Percentiles rank a stretch among this genome's conserved stretches.
These are phyloP conservation scores for Nitzschia putrida DNA, from an alignment of 108 stramenopile species.

Conservation along the genomic window DNA sequence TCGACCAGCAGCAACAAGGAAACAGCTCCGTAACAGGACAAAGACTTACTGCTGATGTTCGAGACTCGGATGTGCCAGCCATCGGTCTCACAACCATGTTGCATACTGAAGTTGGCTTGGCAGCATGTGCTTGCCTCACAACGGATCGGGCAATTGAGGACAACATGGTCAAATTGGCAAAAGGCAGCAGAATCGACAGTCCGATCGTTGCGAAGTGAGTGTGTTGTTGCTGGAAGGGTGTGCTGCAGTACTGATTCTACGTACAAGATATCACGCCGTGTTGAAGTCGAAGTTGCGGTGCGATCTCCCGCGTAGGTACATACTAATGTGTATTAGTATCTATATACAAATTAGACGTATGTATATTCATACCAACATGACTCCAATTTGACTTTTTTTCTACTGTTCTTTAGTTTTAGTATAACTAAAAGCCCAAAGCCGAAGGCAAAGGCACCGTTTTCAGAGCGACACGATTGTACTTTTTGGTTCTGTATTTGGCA, in stretches of 20 bases:
- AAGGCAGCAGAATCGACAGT: not conserved
- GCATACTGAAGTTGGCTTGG: slow-evolving; percentile 12
- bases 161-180: slow-evolving; percentile 18
- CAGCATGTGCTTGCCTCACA: not conserved
- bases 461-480: slow-evolving; percentile 48
- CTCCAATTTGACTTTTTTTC: too few species aligned
- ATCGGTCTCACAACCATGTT: slow-evolving; percentile 54
- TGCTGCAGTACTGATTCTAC: too few species aligned
- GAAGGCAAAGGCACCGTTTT: slow-evolving; percentile 38
- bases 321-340: too few species aligned
- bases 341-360: too few species aligned
- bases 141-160: slow-evolving; percentile 33
- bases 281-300: too few species aligned
- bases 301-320: too few species aligned
- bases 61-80: slow-evolving; percentile 69
- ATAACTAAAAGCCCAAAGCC: slow-evolving; percentile 33
- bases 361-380: too few species aligned
- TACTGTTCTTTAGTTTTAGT: too few species aligned
- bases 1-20: not conserved
- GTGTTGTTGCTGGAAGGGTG: too few species aligned
- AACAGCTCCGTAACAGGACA: not conserved
- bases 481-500: slow-evolving; percentile 47
- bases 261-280: too few species aligned
- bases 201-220: too few species aligned
- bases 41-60: slow-evolving; percentile 75